A percentile compares a stretch with the other conserved stretches of the same genome.
These are phyloP conservation scores for Calonectria pseudoreteaudii DNA, from an alignment of 2,329 filamentous ascomycete genomes.

Conservation along the genomic window DNA sequence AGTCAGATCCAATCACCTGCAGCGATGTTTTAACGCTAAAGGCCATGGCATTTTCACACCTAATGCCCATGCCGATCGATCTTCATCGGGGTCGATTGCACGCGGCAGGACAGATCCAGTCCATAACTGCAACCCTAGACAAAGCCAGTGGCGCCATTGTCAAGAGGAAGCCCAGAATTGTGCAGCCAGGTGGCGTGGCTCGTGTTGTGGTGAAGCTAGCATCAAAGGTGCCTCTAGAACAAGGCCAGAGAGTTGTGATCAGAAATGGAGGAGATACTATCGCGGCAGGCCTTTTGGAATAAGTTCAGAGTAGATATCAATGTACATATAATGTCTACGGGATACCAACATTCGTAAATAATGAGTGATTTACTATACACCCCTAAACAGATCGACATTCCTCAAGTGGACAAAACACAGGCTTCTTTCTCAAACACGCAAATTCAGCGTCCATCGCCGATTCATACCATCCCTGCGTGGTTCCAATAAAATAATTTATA, in stretches of 20 bases:
- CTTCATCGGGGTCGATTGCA: conserved; percentile 89
- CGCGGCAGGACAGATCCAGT: conserved; percentile 78
- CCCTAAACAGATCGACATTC: not conserved
- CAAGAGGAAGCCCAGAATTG: conserved; percentile 87
- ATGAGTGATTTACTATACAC: not conserved
- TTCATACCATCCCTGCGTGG: too few relatives aligned
- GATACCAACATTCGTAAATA: not conserved
- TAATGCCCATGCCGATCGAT: conserved; percentile 90
- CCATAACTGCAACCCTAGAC: conserved; percentile 80
- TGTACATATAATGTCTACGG: not conserved
- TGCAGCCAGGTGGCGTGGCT: conserved; percentile 83
- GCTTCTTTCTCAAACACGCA: not conserved
- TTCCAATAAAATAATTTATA: not conserved
- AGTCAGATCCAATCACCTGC: conserved; percentile 74
- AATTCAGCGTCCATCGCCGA: not conserved
- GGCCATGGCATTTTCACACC: conserved; percentile 87
- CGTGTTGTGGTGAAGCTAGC: conserved; percentile 81
- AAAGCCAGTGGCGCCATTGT: conserved; percentile 79
- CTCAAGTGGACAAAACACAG: not conserved
- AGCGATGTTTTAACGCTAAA: conserved; percentile 83
- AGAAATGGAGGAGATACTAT: conserved; percentile 85
- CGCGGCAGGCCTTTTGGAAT: conserved; percentile 87
- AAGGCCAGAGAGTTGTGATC: conserved; percentile 83
- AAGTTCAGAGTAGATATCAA: conserved; percentile 31
- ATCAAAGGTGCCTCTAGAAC: conserved; percentile 81